These are phyloP conservation scores for Hericium alpestre DNA, from an alignment of 768 basidiomycete genomes.

Conservation along the genomic window DNA sequence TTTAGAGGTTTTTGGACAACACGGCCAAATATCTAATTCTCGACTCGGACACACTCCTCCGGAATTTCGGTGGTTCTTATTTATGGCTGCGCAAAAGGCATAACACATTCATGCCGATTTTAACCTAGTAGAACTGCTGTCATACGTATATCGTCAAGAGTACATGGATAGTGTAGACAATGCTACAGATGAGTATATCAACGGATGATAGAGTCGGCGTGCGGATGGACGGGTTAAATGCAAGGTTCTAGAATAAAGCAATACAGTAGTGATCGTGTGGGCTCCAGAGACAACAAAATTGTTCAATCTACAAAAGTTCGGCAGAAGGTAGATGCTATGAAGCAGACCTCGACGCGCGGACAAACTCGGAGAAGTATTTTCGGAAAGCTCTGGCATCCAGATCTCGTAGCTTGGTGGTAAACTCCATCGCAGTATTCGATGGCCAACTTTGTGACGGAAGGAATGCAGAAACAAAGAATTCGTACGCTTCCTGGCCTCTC, in stretches of 20 bases:
- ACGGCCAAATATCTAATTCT: conserved; percentile 8
- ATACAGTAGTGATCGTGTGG: background rate
- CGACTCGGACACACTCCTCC: too few relatives aligned
- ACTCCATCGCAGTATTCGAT: conserved; percentile 61
- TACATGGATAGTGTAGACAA: background rate
- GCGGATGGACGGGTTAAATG: background rate
- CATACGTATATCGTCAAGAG: too few relatives aligned
- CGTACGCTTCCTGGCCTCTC: conserved; percentile 72
- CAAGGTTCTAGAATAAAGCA: background rate
- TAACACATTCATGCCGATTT: background rate
- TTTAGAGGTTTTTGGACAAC: conserved; percentile 23
- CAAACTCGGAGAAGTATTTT: conserved; percentile 81
- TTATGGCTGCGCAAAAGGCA: background rate
- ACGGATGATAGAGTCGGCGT: background rate
- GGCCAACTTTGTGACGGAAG: conserved; percentile 89
- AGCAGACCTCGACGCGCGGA: conserved; percentile 51
- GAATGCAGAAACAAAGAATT: conserved; percentile 69
- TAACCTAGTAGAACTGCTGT: too few relatives aligned
- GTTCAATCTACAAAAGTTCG: background rate
- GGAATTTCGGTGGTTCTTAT: background rate
- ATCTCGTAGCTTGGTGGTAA: conserved; percentile 64
- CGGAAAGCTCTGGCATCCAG: conserved; percentile 68
- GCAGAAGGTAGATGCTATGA: conserved; percentile 4
- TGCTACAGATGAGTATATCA: background rate
- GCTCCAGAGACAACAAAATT: background rate